These are phyloP conservation scores for Petunia hybrid DNA, from an alignment of 305 asterid species.

Conservation along the genomic window DNA sequence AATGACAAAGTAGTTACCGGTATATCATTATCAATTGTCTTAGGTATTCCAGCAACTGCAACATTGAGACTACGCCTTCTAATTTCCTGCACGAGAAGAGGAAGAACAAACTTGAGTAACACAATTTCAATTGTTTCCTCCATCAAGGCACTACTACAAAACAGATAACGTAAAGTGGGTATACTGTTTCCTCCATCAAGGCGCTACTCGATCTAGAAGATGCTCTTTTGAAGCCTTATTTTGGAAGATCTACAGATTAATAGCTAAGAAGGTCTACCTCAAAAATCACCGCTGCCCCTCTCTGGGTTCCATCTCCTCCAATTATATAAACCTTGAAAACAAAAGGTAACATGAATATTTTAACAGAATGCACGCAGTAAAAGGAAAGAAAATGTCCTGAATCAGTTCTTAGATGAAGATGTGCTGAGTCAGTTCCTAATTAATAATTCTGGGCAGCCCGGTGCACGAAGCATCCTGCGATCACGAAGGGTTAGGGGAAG, in stretches of 20 bases:
- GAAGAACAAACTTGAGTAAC: constrained; percentile 14
- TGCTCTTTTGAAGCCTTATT: constrained; percentile 7
- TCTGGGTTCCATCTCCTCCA: constrained; percentile 97
- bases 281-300: constrained; percentile 86
- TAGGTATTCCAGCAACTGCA: constrained; percentile 82
- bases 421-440: neutral
- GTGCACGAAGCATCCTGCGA: too few relatives aligned
- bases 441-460: neutral
- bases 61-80: constrained; percentile 81
- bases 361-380: neutral
- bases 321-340: constrained; percentile 75
- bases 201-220: neutral
- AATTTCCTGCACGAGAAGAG: constrained; percentile 58
- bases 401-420: neutral
- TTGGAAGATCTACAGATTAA: neutral
- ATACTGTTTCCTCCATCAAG: neutral
- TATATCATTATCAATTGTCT: constrained; percentile 90
- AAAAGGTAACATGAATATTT: constrained; percentile 18
- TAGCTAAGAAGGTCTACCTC: constrained; percentile 62
- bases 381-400: neutral
- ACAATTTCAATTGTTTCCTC: neutral
- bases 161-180: constrained; percentile 5
- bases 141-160: neutral
- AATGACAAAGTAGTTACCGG: constrained; percentile 53
- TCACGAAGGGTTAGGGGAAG: too few relatives aligned